Evolutionary conservation across 23 red algal genomes (phyloP).

Genomic region (Gracilaria vermiculophylla): DNA sequence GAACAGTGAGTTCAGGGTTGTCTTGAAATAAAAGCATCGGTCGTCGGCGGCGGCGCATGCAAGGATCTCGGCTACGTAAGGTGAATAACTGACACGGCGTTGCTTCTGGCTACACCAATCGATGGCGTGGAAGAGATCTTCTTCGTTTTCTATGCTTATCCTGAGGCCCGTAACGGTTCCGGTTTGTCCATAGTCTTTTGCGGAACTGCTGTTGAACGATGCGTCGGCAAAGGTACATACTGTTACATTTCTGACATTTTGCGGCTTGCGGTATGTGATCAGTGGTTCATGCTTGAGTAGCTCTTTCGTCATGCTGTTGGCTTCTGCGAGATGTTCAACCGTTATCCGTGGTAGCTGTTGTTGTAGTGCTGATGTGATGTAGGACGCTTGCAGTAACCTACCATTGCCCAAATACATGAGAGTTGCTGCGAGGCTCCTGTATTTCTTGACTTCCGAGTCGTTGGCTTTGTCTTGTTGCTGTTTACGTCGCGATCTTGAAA

Average conservation of each 20-base stretch:
- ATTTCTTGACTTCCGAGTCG: neutral
- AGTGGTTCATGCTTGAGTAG: neutral
- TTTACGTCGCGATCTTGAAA: neutral
- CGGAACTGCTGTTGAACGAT: neutral
- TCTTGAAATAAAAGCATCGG: neutral
- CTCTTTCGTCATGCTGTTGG: neutral
- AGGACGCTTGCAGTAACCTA: constrained; percentile 13
- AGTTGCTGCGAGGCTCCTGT: neutral
- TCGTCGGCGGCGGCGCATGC: neutral
- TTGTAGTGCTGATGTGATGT: neutral
- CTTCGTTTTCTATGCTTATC: neutral
- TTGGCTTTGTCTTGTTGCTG: neutral
- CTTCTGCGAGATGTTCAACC: neutral
- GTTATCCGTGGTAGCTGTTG: neutral
- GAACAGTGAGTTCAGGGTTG: too few species aligned
- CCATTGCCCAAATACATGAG: constrained; percentile 7
- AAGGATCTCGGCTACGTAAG: neutral
- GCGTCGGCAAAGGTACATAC: neutral
- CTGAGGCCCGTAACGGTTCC: neutral
- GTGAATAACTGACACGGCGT: neutral
- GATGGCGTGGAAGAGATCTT: neutral
- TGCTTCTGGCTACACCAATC: neutral
- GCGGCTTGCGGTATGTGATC: neutral
- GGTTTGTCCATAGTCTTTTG: neutral
- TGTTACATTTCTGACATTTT: neutral